A percentile compares a stretch with the other conserved stretches of the same genome.
Evolutionary conservation across 768 basidiomycete species (phyloP).

Genomic region (Pilatotrama ljubarskyi): DNA sequence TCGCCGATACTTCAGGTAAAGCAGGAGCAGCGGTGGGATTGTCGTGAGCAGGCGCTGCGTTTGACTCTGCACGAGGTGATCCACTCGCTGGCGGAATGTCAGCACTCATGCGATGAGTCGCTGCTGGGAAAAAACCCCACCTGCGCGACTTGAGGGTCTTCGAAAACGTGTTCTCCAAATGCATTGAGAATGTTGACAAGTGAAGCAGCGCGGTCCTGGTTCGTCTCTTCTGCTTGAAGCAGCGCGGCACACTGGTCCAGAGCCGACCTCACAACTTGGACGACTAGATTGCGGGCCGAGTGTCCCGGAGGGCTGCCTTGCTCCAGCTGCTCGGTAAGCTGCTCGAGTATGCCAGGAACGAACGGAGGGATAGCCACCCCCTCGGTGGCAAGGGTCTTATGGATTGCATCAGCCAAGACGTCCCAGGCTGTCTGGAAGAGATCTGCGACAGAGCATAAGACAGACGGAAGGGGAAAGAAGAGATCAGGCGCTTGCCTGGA

Average conservation of each 20-base stretch:
- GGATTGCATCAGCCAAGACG: slow-evolving; percentile 37
- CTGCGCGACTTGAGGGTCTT: slow-evolving; percentile 41
- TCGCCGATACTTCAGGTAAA: slow-evolving; percentile 50
- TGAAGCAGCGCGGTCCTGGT: slow-evolving; percentile 21
- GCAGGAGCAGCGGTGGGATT: slow-evolving; percentile 47
- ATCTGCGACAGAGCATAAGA: slow-evolving; percentile 28
- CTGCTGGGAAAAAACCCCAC: slow-evolving; percentile 35
- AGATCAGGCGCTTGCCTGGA: slow-evolving; percentile 25
- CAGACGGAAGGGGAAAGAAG: not conserved
- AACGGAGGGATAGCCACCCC: slow-evolving; percentile 32
- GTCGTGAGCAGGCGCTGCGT: slow-evolving; percentile 40
- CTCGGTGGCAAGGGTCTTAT: slow-evolving; percentile 4
- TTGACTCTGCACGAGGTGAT: slow-evolving; percentile 43
- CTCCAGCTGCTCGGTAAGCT: slow-evolving; percentile 43
- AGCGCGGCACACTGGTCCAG: slow-evolving; percentile 35
- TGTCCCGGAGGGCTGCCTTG: slow-evolving; percentile 29
- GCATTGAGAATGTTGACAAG: slow-evolving; percentile 49
- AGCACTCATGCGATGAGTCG: not conserved
- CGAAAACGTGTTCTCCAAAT: slow-evolving; percentile 54
- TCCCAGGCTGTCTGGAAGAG: slow-evolving; percentile 55
- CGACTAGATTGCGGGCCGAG: slow-evolving; percentile 33
- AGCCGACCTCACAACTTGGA: slow-evolving; percentile 37
- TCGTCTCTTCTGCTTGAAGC: slow-evolving; percentile 25
- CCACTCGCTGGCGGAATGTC: slow-evolving; percentile 40
- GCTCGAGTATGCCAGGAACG: slow-evolving; percentile 47